A percentile compares a stretch with the other conserved stretches of the same genome.
Evolutionary conservation across 768 basidiomycete genomes (phyloP).

Genomic region (Leccinum boreale): DNA sequence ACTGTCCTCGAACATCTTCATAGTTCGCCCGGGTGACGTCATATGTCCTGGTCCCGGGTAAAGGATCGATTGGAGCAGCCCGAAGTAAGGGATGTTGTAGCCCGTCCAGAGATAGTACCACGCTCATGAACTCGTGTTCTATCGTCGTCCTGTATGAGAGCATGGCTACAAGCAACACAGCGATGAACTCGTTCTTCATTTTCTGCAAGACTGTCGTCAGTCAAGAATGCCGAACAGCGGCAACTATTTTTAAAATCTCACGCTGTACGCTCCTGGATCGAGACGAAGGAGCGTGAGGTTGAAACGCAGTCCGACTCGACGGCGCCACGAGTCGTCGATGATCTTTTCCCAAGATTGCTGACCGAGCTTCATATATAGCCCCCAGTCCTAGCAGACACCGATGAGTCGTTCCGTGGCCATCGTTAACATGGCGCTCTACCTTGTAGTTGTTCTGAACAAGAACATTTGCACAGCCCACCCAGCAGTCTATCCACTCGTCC

Average conservation of each 20-base stretch:
- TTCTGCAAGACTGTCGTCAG: slow-evolving; percentile 32
- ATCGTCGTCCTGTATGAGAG: slow-evolving; percentile 45
- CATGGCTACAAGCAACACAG: slow-evolving; percentile 51
- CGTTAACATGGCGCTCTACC: slow-evolving; percentile 28
- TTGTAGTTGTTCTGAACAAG: slow-evolving; percentile 48
- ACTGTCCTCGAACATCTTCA: slow-evolving; percentile 31
- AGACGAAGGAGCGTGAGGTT: slow-evolving; percentile 53
- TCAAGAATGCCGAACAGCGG: neutral
- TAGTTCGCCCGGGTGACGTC: slow-evolving; percentile 32
- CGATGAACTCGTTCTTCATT: slow-evolving; percentile 48
- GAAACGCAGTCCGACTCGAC: slow-evolving; percentile 61
- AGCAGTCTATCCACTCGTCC: slow-evolving; percentile 64
- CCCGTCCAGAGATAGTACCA: slow-evolving; percentile 58
- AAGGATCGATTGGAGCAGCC: slow-evolving; percentile 28
- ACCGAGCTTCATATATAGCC: slow-evolving; percentile 49
- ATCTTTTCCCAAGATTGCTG: slow-evolving; percentile 55
- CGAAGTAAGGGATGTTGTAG: slow-evolving; percentile 50
- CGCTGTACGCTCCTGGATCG: slow-evolving; percentile 60
- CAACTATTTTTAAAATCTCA: slow-evolving; percentile 29
- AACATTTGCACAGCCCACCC: slow-evolving; percentile 68
- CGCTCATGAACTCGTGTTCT: slow-evolving; percentile 56
- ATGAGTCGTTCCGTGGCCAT: neutral
- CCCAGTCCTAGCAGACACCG: slow-evolving; percentile 51
- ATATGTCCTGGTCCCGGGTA: slow-evolving; percentile 23
- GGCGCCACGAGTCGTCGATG: slow-evolving; percentile 46